Evolutionary conservation across 2,329 filamentous ascomycete genomes (phyloP).

Genomic region (Cyphellophora attinorum): DNA sequence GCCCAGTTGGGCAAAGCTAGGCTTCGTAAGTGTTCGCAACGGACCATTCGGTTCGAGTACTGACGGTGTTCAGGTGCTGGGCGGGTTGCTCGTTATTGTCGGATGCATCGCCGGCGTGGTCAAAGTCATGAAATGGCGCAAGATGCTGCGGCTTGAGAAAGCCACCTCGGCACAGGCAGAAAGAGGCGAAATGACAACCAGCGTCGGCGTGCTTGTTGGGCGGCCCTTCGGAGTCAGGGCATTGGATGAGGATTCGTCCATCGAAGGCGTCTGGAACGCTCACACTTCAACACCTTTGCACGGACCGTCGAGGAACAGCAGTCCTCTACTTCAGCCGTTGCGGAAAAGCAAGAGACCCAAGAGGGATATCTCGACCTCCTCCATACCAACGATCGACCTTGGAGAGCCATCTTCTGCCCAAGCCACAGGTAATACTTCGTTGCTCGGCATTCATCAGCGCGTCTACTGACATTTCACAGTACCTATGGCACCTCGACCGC

Average conservation of each 20-base stretch:
- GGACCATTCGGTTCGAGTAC: not conserved
- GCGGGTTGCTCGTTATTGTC: conserved; percentile 35
- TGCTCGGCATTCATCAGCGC: too few relatives aligned
- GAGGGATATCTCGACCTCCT: conserved; percentile 6
- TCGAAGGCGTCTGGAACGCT: conserved; percentile 77
- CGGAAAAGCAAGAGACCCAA: not conserved
- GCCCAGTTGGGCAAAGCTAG: conserved; percentile 17
- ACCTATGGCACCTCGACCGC: not conserved
- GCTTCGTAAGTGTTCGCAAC: conserved; percentile 11
- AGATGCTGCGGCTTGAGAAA: conserved; percentile 44
- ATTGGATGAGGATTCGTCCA: conserved; percentile 69
- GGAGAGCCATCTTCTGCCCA: conserved; percentile 1
- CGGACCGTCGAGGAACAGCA: conserved; percentile 1
- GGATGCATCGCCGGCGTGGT: conserved; percentile 60
- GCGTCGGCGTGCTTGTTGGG: conserved; percentile 46
- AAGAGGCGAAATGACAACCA: conserved; percentile 40
- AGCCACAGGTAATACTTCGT: too few relatives aligned
- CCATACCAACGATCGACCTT: conserved; percentile 4
- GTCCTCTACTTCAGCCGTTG: conserved; percentile 2
- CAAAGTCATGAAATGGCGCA: conserved; percentile 46
- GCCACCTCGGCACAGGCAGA: conserved; percentile 49
- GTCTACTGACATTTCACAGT: too few relatives aligned
- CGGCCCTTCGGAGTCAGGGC: conserved; percentile 82
- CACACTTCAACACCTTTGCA: conserved; percentile 30
- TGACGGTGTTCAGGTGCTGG: conserved; percentile 12